phyloP scores from a whole-genome alignment of 768 basidiomycete species.

The Dioszegia hungarica region DNA sequence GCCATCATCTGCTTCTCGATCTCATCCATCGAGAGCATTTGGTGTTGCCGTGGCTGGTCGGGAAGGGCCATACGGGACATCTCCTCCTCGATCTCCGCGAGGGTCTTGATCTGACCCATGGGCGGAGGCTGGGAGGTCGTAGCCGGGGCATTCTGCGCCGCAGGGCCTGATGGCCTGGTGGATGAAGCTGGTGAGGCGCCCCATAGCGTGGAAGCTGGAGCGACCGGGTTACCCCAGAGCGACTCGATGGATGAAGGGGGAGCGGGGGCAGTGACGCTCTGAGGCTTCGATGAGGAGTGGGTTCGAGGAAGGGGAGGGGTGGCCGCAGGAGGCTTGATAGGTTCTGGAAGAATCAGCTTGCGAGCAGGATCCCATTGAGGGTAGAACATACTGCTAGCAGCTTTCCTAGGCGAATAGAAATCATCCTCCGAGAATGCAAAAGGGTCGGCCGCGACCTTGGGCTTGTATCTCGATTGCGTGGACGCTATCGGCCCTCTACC shows the following conservation, averaged over 20 bases:
- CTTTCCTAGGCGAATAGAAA: constrained; percentile 36
- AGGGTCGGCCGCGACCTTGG: constrained; percentile 33
- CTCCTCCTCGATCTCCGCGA: constrained; percentile 50
- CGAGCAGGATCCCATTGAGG: constrained; percentile 7
- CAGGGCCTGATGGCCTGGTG: constrained; percentile 1
- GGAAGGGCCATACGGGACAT: constrained; percentile 34
- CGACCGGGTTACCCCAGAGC: constrained; percentile 22
- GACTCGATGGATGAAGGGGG: constrained; percentile 13
- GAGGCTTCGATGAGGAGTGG: neutral
- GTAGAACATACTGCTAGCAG: constrained; percentile 2
- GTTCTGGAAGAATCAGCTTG: neutral
- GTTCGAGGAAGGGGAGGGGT: neutral
- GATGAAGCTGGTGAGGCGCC: constrained; percentile 24
- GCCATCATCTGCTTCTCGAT: constrained; percentile 45
- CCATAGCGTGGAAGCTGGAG: constrained; percentile 24
- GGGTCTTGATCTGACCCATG: constrained; percentile 40
- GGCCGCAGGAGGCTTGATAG: neutral
- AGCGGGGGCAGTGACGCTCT: constrained; percentile 1
- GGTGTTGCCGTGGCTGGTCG: constrained; percentile 22
- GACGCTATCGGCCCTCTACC: constrained; percentile 28
- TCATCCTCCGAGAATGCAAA: constrained; percentile 48
- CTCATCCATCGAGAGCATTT: constrained; percentile 40
- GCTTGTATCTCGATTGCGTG: constrained; percentile 34
- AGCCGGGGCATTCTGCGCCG: neutral
- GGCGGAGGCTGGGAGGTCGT: constrained; percentile 12